phyloP scores from a whole-genome alignment of 2,329 filamentous ascomycete species.

The Graphilbum fragrans region DNA sequence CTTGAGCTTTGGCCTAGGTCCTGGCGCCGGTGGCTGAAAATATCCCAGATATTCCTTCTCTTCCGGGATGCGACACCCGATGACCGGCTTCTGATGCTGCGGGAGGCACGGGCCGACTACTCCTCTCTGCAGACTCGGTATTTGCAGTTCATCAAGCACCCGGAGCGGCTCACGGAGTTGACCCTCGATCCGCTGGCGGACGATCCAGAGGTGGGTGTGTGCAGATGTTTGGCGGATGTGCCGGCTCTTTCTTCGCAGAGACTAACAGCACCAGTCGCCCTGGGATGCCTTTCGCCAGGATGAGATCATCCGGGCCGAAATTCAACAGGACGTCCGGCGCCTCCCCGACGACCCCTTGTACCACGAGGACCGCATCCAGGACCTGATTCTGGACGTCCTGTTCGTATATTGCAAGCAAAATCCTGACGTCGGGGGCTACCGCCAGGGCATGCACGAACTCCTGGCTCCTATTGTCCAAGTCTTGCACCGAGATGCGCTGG shows the following conservation, averaged over 20 bases:
- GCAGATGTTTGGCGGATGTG: too few species aligned
- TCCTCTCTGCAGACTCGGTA: constrained; percentile 59
- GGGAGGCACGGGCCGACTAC: constrained; percentile 64
- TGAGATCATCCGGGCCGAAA: constrained; percentile 74
- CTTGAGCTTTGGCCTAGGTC: not conserved
- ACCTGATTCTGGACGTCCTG: constrained; percentile 73
- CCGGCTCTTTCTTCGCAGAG: too few species aligned
- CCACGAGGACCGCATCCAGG: constrained; percentile 65
- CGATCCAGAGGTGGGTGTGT: constrained; percentile 45
- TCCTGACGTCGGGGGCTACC: constrained; percentile 72
- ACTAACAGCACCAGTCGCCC: constrained; percentile 71
- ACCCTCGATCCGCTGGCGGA: constrained; percentile 77
- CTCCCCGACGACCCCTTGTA: constrained; percentile 91
- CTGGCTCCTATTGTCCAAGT: constrained; percentile 82
- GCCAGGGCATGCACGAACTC: constrained; percentile 98
- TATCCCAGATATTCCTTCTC: constrained; percentile 59
- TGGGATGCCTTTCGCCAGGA: constrained; percentile 83
- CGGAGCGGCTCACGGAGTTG: constrained; percentile 61
- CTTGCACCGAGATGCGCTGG: constrained; percentile 68
- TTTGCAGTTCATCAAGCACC: constrained; percentile 71
- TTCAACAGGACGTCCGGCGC: constrained; percentile 85
- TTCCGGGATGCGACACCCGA: constrained; percentile 54
- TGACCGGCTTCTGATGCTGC: constrained; percentile 57
- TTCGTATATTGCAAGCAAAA: constrained; percentile 95
- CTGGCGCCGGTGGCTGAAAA: not conserved